Base-by-base conservation (phyloP, 2,329 filamentous ascomycete genomes). In the Fusarium humuli region DNA sequence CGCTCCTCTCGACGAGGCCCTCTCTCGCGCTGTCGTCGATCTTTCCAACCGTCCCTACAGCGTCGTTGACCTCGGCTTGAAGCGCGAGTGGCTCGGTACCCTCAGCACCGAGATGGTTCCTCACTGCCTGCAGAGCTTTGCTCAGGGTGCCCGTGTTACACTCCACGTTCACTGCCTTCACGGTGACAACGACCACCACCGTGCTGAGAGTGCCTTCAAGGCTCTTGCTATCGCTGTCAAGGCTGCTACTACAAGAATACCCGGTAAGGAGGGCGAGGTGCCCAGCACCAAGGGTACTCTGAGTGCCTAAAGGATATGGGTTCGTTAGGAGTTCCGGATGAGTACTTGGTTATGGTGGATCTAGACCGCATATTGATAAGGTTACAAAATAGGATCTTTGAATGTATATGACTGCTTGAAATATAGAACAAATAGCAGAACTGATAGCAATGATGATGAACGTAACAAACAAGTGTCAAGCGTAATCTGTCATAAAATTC, bases 161-260 rank as follows among this genome's bases (percentile, higher is more conserved):
- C 83, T 98, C 77, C 96, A 99, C 83, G 93, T 99, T 63, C 94
- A 98, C 82, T 97, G 93, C 81, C 82, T 97, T 60, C 88, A 94
- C 69, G 96, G 96, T 55, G 88, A 92, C 68, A 99, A 98, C 81
- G 96, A 98, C 82, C 96, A 98, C 82, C 96, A 98, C 83, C 87
- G 94, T 62, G 94, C 96, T 12, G 96, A 98, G 88, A 96, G 92
- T 79, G 96, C 95, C 18, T 98, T 99, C 83, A 99, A 99, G 87
- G 96, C 96, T 48, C 82, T 98, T 72, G 96, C 96, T 1, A 90
- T 98, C 46, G 96, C 96, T 10, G 86, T 97, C 58, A 87, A 91
- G 74, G 87, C 88, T 80, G 96, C 96, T 12, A 95, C 91, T 50
- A 87, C 87, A 53, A 87, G 89, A 73, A 89, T 95, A 32, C 88